Evolutionary conservation across 345 rosid genomes (phyloP), one percentile per base, ranked within the genome.

Genomic region (Camelina laxa): DNA sequence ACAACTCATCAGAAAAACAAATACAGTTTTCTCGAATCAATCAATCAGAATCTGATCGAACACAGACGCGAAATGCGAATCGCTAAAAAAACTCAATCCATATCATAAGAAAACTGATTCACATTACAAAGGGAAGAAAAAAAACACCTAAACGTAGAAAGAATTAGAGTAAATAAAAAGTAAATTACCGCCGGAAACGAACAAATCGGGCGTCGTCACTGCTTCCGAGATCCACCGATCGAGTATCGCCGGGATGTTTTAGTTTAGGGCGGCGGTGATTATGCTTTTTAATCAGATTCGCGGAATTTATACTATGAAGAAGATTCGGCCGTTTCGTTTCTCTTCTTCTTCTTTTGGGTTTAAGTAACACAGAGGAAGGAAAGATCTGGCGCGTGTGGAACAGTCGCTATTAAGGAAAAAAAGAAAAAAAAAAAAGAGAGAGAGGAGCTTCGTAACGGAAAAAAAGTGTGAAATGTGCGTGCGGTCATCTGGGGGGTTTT

Each of bases 311-410:
- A n/a, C n/a, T 3, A 24, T 3, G 27, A 24, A 24, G 62, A 22
- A 76, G 72, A 65, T 48, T 72, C 73, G 55, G 73, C 62, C 57
- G 72, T 78, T 77, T 72, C 42, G 42, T 38, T 38, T 41, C 2
- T 15, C 16, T 15, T 16, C 36, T 33, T 31, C 10, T 20, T 36
- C 27, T 4, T 12, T 41, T 60, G 67, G 70, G 65, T 68, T 75
- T 60, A 54, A 11, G 7, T 7, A 31, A 10, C 3, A 38, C 11
- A 10, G 6, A 0, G 57, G 7, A 16, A 31, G 20, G 19, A 14
- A 56, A n/a, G 61, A 65, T 38, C 6, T 20, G n/a, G 69, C 76
- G 81, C 77, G 81, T 77, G 81, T 9, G 15, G 2, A 31, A 38
- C 73, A 72, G 1, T 59, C 81, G 77, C 73, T 49, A 61, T 53